Base-by-base conservation (phyloP, 176 grass and related monocot species). In the Zoysia pacifica region DNA sequence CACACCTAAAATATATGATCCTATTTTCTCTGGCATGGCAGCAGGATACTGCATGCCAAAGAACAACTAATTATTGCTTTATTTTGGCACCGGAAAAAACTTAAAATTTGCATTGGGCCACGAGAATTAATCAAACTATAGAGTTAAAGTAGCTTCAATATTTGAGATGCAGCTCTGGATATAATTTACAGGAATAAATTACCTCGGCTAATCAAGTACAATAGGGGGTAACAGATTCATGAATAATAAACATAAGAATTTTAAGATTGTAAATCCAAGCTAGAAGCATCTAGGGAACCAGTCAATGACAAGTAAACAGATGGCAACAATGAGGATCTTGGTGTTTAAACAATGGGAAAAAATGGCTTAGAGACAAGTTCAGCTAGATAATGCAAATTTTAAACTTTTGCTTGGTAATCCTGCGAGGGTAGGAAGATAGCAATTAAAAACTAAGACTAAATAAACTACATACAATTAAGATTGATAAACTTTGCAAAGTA, bases 21-120 rank as follows among this genome's bases (percentile, higher is more conserved):
- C 9, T 18, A 66, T 41, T 75, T 75, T 62, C 38, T 53, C 75
- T 79, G 53, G 60, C 76, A 80, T 56, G 20, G 53, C 61, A 69
- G 46, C 8, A 51, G 51, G 50, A 67, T 60, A 79, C 50, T 45
- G 69, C 3, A 79, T 74, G 9, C 45, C 19, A 74, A 79, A 2
- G 52, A 6, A 36, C 41, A 52, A 75, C 10, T 88, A 75, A 5
- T 43, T 41, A 10, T 61, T 61, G 56, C 20, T 62, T 20, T 18
- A 52, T 20, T 13, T 5, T 5, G 51, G 48, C 48, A 77, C 64
- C 10, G n/a, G 55, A 11, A 44, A 70, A 13, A 43, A 8, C 19
- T n/a, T 2, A 65, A 60, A 52, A 7, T 4, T n/a, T 54, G 38
- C 39, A 12, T 6, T 41, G 7, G 36, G 18, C 41, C 28, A 79